Conservation (phyloP, 192 early-diverging fungal genomes). For the Entomortierella lignicola region DNA sequence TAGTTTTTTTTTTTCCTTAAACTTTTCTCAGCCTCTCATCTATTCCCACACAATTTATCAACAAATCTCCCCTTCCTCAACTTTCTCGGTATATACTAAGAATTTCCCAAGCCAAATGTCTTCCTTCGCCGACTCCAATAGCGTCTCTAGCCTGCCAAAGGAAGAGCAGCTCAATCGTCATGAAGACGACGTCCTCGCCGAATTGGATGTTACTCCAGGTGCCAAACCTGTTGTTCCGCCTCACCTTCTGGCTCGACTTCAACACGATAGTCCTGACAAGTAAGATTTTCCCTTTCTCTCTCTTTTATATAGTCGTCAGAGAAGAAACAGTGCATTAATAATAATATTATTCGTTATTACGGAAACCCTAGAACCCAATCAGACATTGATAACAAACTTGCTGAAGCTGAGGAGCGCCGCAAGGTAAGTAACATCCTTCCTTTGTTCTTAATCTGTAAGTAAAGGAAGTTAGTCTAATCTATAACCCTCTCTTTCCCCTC, state of each 20-base stretch:
- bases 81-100: neutral
- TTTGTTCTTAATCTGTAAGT: too few relatives aligned
- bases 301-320: neutral
- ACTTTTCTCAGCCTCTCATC: too few relatives aligned
- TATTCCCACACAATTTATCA: neutral
- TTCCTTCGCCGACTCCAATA: neutral
- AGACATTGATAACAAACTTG: slow-evolving; percentile 43
- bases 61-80: neutral
- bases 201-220: slow-evolving; percentile 27
- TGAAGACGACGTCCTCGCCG: slow-evolving; percentile 27
- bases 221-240: slow-evolving; percentile 39
- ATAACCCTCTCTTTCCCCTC: neutral
- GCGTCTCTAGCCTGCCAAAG: slow-evolving; percentile 11
- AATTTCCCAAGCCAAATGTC: slow-evolving; percentile 9
- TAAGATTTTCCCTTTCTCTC: slow-evolving; percentile 15
- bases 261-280: slow-evolving; percentile 30
- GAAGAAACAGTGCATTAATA: neutral
- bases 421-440: slow-evolving; percentile 16
- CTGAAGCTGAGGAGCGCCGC: slow-evolving; percentile 50
- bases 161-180: slow-evolving; percentile 12
- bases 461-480: too few relatives aligned
- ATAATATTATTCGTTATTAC: too few relatives aligned
- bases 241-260: slow-evolving; percentile 36
- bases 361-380: slow-evolving; percentile 23
- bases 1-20: too few relatives aligned